Percentiles rank a stretch among this genome's conserved stretches.
phyloP scores from a whole-genome alignment of 2,329 filamentous ascomycete species.

The Annulohypoxylon truncatum region DNA sequence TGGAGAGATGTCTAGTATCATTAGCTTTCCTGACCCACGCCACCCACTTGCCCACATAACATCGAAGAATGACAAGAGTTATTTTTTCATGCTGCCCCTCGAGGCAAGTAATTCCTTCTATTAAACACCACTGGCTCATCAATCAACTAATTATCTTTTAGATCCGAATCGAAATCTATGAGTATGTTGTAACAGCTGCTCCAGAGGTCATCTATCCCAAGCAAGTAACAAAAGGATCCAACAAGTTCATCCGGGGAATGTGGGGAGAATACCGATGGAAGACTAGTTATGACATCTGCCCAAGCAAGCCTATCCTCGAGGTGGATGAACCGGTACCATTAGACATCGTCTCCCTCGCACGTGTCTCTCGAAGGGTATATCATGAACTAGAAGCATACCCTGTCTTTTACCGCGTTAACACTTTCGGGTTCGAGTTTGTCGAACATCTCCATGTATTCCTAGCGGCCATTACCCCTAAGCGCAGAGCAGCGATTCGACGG shows the following conservation, averaged over 20 bases:
- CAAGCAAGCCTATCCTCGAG: too few species aligned
- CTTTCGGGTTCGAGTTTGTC: not conserved
- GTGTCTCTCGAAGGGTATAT: not conserved
- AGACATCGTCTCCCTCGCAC: not conserved
- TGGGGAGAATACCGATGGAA: not conserved
- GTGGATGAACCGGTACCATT: not conserved
- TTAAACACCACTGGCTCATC: not conserved
- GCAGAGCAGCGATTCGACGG: not conserved
- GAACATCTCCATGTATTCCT: not conserved
- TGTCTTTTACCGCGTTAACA: constrained; percentile 14
- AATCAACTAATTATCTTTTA: not conserved
- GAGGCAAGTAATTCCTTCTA: constrained; percentile 2
- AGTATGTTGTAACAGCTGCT: constrained; percentile 1
- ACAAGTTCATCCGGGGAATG: constrained; percentile 7
- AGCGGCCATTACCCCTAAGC: constrained; percentile 6
- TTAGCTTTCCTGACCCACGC: not conserved
- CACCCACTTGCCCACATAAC: not conserved
- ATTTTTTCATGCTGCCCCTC: not conserved
- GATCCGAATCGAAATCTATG: constrained; percentile 9
- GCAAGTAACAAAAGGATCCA: not conserved
- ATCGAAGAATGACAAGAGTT: not conserved
- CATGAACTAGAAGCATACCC: not conserved
- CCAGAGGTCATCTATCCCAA: not conserved
- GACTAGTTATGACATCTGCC: not conserved
- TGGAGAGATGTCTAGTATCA: not conserved